Base-by-base conservation (phyloP, 148 eudicot genomes). In the Camellia granthamiana region DNA sequence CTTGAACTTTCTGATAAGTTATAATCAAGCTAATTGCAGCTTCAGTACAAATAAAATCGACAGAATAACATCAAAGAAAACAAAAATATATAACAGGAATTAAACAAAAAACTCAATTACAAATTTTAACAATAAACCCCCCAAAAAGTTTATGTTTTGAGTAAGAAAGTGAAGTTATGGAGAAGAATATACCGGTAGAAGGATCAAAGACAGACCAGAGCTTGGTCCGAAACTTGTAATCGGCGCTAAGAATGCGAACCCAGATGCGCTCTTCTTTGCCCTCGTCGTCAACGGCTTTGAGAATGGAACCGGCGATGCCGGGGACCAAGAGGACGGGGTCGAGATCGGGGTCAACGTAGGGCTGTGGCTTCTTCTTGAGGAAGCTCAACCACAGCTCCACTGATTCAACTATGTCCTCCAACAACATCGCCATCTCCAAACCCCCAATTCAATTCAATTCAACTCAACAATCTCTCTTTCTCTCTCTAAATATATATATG, bases 311-410 rank as follows among this genome's bases (percentile, higher is more conserved):
- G 51, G 99, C 99, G 52, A 96, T 86, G 6, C 99, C 99, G 3
- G 98, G 99, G 2, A 96, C 94, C 64, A 96, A 80, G 0, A 96
- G 93, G 59, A 96, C 99, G 4, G 99, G 99, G 75, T 96, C 97
- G 13, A 93, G 97, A 41, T 88, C 85, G 10, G 99, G 91, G 82
- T 93, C 92, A 4, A 95, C 90, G 58, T 58, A 88, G 0, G 92
- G 84, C 66, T 83, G 88, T 18, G 80, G 76, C 79, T 88, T 89
- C 76, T 88, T 88, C 82, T 79, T 79, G 19, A 91, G 73, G 21
- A 87, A 72, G 84, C 83, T 91, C 75, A 95, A 72, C 94, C 93
- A 92, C 74, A 90, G 68, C 85, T 91, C 98, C 65, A 89, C 82
- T 21, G 90, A 88, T 83, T 84, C 73, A 13, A 87, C 87, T 66